These are phyloP conservation scores for Gryganskiella cystojenkinii DNA, from an alignment of 192 early-diverging fungal species.

Conservation along the genomic window DNA sequence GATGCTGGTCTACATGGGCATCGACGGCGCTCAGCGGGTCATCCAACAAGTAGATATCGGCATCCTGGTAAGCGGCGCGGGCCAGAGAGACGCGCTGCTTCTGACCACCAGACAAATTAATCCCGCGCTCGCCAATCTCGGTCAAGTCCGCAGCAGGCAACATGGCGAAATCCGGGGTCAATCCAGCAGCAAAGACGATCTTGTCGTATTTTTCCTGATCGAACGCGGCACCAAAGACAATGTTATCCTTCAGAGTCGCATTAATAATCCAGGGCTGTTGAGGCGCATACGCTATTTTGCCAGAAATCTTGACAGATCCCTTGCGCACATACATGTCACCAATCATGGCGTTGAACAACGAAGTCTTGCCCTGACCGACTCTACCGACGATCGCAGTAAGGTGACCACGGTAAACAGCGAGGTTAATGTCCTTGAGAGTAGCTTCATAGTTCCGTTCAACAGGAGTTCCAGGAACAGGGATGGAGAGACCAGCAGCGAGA, in stretches of 20 bases:
- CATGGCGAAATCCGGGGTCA: constrained; percentile 21
- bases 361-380: constrained; percentile 62
- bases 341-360: constrained; percentile 61
- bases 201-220: constrained; percentile 69
- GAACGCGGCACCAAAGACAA: constrained; percentile 82
- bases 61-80: constrained; percentile 79
- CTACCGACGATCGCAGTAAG: constrained; percentile 40
- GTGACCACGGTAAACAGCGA: constrained; percentile 20
- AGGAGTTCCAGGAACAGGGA: background rate
- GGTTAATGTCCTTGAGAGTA: constrained; percentile 33
- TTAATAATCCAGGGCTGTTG: constrained; percentile 93
- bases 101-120: constrained; percentile 80
- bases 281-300: constrained; percentile 70
- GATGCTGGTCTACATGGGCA: constrained; percentile 32
- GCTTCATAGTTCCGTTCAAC: constrained; percentile 13
- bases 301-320: constrained; percentile 72
- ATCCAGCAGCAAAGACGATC: constrained; percentile 2
- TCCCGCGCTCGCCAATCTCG: constrained; percentile 56
- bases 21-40: constrained; percentile 87
- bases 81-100: constrained; percentile 87
- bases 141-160: constrained; percentile 40
- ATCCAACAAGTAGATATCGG: constrained; percentile 85
- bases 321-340: constrained; percentile 83
- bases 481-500: constrained; percentile 12
- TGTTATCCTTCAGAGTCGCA: constrained; percentile 87